Evolutionary conservation across 371 early-diverging fungal species (phyloP).

Genomic region (Mortierella sp.): DNA sequence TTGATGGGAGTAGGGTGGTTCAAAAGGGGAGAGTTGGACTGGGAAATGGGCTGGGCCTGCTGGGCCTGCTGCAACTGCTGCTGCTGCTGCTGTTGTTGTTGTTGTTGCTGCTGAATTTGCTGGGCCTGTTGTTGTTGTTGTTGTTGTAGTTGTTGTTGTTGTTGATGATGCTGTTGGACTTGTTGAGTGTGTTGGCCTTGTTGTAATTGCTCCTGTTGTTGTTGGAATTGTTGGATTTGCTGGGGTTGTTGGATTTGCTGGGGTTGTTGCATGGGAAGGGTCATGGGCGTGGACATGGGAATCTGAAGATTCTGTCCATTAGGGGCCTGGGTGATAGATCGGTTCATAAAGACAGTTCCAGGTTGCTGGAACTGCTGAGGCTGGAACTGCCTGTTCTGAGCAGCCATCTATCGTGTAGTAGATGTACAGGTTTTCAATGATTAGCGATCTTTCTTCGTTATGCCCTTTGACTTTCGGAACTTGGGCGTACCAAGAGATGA

Average conservation of each 20-base stretch:
- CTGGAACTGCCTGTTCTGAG: conserved; percentile 39
- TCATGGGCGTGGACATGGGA: conserved; percentile 46
- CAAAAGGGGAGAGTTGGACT: conserved; percentile 43
- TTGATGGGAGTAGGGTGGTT: conserved; percentile 28
- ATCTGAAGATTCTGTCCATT: conserved; percentile 44
- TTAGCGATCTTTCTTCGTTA: background rate
- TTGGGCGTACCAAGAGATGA: background rate
- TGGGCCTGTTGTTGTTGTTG: conserved; percentile 14
- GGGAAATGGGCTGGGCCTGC: conserved; percentile 35
- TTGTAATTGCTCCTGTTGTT: background rate
- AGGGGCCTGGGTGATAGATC: conserved; percentile 37
- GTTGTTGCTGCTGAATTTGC: conserved; percentile 13
- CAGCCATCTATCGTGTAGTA: conserved; percentile 21
- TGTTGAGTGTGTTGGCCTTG: conserved; percentile 40
- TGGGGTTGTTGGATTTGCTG: conserved; percentile 32
- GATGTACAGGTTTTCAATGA: background rate
- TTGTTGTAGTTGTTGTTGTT: background rate
- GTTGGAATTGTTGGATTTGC: background rate
- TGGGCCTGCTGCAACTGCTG: background rate
- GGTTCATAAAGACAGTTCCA: conserved; percentile 43
- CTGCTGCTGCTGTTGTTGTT: conserved; percentile 1
- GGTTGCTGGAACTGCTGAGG: conserved; percentile 37
- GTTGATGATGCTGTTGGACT: conserved; percentile 18
- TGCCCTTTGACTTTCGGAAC: no score
- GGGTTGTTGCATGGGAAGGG: conserved; percentile 38